phyloP scores from a whole-genome alignment of 345 rosid species.

The Heritiera littoralis region DNA sequence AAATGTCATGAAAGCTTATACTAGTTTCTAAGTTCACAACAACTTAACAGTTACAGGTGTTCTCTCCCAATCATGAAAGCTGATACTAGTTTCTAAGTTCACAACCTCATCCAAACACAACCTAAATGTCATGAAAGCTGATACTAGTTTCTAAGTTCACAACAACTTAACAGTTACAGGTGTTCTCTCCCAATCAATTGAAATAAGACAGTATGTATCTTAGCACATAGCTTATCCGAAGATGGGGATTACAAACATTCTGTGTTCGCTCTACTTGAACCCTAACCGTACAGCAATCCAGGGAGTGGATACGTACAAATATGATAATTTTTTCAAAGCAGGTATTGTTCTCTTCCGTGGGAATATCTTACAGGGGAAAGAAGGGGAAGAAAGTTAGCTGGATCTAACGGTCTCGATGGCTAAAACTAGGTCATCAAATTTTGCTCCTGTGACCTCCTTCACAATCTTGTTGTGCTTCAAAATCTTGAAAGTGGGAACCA shows the following conservation, averaged over 20 bases:
- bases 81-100: too few species aligned
- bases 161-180: too few species aligned
- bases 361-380: conserved; percentile 26
- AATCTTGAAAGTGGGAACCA: conserved; percentile 89
- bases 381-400: conserved; percentile 36
- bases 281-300: background rate
- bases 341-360: background rate
- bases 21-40: too few species aligned
- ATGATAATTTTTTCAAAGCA: conserved; percentile 19
- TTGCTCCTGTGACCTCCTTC: conserved; percentile 84
- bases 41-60: too few species aligned
- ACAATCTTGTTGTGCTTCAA: conserved; percentile 65
- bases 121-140: too few species aligned
- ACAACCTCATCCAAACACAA: too few species aligned
- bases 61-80: background rate
- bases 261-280: background rate
- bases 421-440: conserved; percentile 64
- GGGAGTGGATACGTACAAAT: background rate
- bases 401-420: conserved; percentile 79
- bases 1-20: too few species aligned
- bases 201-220: background rate
- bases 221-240: background rate
- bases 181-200: background rate
- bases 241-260: background rate
- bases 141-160: too few species aligned